Percentiles rank a stretch among this genome's conserved stretches.
Evolutionary conservation across 306 rosid genomes (phyloP).

Genomic region (Calophaca sinica): DNA sequence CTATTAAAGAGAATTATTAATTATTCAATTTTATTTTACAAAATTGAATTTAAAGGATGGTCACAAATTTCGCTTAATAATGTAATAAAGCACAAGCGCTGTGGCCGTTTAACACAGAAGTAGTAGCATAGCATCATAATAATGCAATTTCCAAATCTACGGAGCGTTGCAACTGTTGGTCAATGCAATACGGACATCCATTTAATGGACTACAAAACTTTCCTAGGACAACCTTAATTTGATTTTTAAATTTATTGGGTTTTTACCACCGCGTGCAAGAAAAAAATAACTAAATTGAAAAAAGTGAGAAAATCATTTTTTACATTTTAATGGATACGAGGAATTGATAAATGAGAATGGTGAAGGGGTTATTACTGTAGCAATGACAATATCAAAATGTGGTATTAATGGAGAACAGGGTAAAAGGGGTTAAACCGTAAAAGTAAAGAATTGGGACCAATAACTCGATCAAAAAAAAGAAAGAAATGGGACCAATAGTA

Average conservation of each 20-base stretch:
- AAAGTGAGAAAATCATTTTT: not conserved
- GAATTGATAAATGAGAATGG: not conserved
- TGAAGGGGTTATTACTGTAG: not conserved
- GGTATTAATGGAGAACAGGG: not conserved
- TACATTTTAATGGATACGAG: not conserved
- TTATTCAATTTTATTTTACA: too few species aligned
- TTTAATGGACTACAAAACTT: constrained; percentile 18
- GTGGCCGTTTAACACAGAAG: not conserved
- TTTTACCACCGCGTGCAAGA: too few species aligned
- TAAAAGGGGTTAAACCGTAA: constrained; percentile 37
- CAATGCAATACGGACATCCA: not conserved
- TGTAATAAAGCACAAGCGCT: not conserved
- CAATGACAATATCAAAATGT: not conserved
- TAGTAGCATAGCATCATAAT: not conserved
- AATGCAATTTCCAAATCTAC: constrained; percentile 18
- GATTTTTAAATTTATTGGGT: not conserved
- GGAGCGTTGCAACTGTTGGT: constrained; percentile 8
- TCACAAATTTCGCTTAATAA: not conserved
- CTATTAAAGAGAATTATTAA: too few species aligned
- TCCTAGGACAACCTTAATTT: not conserved
- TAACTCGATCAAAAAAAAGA: too few species aligned
- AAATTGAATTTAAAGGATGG: too few species aligned
- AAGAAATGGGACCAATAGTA: constrained; percentile 15
- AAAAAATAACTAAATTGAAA: not conserved
- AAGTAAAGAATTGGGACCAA: not conserved